phyloP scores from a whole-genome alignment of 2,329 filamentous ascomycete species.

The Phialophora chinensis region DNA sequence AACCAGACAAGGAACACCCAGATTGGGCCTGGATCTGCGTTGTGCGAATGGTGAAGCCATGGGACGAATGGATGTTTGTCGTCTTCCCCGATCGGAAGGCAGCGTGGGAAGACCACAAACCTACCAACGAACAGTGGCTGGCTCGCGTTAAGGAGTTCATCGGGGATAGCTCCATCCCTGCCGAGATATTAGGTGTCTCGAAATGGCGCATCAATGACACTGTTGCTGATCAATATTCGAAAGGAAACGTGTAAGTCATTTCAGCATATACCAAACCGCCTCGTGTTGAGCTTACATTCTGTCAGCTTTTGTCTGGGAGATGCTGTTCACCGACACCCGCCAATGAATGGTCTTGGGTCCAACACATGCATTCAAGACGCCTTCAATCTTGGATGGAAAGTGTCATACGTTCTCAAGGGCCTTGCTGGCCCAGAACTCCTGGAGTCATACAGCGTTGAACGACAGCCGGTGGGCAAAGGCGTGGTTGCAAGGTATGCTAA shows the following conservation, averaged over 20 bases:
- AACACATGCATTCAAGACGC: slow-evolving; percentile 49
- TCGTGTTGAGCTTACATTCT: neutral
- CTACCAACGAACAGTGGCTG: slow-evolving; percentile 56
- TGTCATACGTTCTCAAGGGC: slow-evolving; percentile 40
- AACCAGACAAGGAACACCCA: slow-evolving; percentile 59
- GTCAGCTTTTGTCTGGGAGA: slow-evolving; percentile 46
- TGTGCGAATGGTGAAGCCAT: slow-evolving; percentile 67
- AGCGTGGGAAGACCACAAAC: slow-evolving; percentile 45
- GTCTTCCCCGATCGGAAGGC: slow-evolving; percentile 53
- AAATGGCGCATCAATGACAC: slow-evolving; percentile 68
- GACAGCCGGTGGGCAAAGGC: neutral
- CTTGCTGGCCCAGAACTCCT: slow-evolving; percentile 17
- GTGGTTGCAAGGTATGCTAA: neutral
- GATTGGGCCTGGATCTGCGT: slow-evolving; percentile 59
- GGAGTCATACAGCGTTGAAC: slow-evolving; percentile 39
- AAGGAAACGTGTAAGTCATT: slow-evolving; percentile 31
- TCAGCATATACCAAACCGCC: neutral
- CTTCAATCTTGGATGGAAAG: slow-evolving; percentile 49
- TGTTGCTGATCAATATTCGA: slow-evolving; percentile 62
- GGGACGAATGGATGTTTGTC: slow-evolving; percentile 67
- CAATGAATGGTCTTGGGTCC: slow-evolving; percentile 46
- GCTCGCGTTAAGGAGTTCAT: slow-evolving; percentile 57
- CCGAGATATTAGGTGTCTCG: slow-evolving; percentile 60
- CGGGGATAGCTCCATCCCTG: slow-evolving; percentile 58
- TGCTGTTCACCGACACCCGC: slow-evolving; percentile 47